These are phyloP conservation scores for Arabidopsis hybrid DNA, from an alignment of 441 rosid species.

Conservation along the genomic window DNA sequence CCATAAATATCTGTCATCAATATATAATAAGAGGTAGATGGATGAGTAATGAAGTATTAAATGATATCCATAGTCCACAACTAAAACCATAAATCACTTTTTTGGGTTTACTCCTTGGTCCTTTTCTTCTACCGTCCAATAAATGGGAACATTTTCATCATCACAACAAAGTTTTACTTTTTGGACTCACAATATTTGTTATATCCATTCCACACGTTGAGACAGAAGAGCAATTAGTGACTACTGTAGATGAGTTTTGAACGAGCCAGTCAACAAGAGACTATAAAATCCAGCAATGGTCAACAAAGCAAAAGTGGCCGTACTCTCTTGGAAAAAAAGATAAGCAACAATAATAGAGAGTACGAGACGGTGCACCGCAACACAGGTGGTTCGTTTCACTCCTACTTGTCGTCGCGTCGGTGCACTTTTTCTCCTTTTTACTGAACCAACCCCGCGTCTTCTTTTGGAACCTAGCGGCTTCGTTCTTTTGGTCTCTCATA, in stretches of 20 bases:
- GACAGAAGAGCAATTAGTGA: conserved; percentile 15
- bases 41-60: conserved; percentile 16
- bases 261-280: conserved; percentile 33
- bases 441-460: conserved; percentile 42
- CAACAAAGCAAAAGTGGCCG: conserved; percentile 43
- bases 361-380: conserved; percentile 41
- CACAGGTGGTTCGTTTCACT: conserved; percentile 37
- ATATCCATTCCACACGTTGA: conserved; percentile 44
- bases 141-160: neutral
- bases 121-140: conserved; percentile 38
- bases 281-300: conserved; percentile 35
- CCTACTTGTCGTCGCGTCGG: conserved; percentile 49
- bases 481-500: neutral
- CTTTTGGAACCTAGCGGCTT: conserved; percentile 30
- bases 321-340: conserved; percentile 27
- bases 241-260: conserved; percentile 21
- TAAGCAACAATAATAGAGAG: conserved; percentile 12
- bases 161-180: conserved; percentile 13
- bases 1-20: neutral
- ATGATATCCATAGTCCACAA: conserved; percentile 18
- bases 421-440: conserved; percentile 37
- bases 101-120: conserved; percentile 21
- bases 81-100: neutral
- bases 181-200: neutral
- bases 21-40: conserved; percentile 16